phyloP scores from a whole-genome alignment of 257 asterid species.

The Catharanthus roseus region DNA sequence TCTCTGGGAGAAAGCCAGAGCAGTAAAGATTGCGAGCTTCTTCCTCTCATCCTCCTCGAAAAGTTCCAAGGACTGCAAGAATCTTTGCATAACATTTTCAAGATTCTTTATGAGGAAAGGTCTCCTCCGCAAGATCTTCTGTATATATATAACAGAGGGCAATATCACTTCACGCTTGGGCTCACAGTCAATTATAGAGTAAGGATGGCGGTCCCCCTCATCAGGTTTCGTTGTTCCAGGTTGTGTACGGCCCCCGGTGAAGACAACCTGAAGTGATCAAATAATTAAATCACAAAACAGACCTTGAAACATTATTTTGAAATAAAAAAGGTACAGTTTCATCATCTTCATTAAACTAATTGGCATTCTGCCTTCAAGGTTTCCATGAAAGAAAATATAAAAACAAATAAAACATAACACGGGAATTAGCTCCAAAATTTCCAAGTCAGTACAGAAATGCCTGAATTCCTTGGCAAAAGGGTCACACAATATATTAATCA shows the following conservation, averaged over 20 bases:
- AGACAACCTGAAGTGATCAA: conserved; percentile 58
- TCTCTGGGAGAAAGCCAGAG: conserved; percentile 98
- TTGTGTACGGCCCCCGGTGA: conserved; percentile 95
- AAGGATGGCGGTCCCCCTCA: conserved; percentile 96
- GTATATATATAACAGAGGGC: conserved; percentile 86
- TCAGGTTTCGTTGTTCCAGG: conserved; percentile 96
- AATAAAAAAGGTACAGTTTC: neutral
- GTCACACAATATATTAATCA: too few relatives aligned
- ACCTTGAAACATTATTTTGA: neutral
- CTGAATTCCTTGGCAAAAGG: too few relatives aligned
- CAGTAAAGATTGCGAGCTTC: conserved; percentile 97
- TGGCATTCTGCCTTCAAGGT: neutral
- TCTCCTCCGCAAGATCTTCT: conserved; percentile 80
- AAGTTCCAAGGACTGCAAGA: conserved; percentile 89
- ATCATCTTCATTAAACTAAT: neutral
- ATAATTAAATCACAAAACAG: conserved; percentile 15
- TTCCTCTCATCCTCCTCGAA: conserved; percentile 93
- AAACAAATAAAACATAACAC: too few relatives aligned
- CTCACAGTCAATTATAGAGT: conserved; percentile 75
- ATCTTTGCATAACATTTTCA: conserved; percentile 95
- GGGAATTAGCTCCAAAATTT: too few relatives aligned
- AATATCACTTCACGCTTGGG: conserved; percentile 79
- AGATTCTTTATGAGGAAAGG: conserved; percentile 96
- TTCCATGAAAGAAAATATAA: too few relatives aligned
- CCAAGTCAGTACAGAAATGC: too few relatives aligned